Evolutionary conservation across 768 basidiomycete genomes (phyloP).

Genomic region (Krasilnikovozyma curviuscula): DNA sequence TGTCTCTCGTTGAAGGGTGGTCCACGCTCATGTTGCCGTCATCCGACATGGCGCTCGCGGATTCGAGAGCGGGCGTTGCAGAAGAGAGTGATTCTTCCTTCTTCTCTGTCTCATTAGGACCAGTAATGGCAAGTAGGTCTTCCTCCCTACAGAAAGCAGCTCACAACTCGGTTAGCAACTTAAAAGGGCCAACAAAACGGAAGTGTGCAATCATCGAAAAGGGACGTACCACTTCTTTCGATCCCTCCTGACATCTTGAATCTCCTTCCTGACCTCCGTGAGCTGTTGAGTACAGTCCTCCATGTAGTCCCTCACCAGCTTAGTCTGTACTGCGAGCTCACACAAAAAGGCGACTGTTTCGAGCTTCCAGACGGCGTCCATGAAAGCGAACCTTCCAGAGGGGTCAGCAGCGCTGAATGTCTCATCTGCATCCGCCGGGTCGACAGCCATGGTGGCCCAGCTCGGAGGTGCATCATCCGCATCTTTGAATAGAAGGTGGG

Average conservation of each 20-base stretch:
- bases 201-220: neutral
- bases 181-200: neutral
- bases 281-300: constrained; percentile 75
- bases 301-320: constrained; percentile 68
- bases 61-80: neutral
- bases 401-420: constrained; percentile 31
- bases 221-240: constrained; percentile 65
- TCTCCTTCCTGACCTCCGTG: constrained; percentile 82
- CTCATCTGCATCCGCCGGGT: constrained; percentile 4
- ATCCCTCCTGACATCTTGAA: constrained; percentile 79
- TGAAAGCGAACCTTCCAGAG: constrained; percentile 47
- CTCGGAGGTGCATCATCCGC: constrained; percentile 8
- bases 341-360: constrained; percentile 72
- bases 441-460: neutral
- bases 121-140: constrained; percentile 20
- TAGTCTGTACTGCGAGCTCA: constrained; percentile 75
- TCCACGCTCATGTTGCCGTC: constrained; percentile 13
- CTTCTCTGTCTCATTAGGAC: constrained; percentile 8
- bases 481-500: constrained; percentile 51
- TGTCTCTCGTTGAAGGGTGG: too few species aligned
- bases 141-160: constrained; percentile 20
- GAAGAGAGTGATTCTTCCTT: constrained; percentile 7
- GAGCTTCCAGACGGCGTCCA: constrained; percentile 62
- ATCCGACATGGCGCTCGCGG: constrained; percentile 27
- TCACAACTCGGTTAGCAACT: neutral